Conservation (phyloP, 495 filamentous ascomycete species). For the Xylaria grammica region DNA sequence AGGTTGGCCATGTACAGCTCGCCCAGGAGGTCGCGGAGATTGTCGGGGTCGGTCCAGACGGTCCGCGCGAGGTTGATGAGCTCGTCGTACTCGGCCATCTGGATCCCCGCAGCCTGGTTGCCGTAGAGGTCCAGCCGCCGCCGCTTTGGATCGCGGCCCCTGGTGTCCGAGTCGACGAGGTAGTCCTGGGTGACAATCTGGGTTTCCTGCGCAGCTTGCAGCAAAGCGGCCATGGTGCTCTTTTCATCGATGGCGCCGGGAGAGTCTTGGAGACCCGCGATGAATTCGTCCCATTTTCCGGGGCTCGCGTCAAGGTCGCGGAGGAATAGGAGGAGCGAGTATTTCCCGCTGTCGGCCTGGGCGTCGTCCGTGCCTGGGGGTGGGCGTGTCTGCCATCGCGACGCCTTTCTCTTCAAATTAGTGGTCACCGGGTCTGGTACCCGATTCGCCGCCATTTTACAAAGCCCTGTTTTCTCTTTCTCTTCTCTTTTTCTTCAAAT, state of each 20-base stretch:
- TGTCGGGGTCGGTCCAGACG: not conserved
- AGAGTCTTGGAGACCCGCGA: not conserved
- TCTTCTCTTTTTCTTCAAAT: not conserved
- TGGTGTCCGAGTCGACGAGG: not conserved
- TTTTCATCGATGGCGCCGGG: not conserved
- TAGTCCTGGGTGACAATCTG: slow-evolving; percentile 4
- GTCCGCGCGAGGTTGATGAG: not conserved
- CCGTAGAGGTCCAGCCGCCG: not conserved
- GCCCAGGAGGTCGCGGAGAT: not conserved
- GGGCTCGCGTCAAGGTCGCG: not conserved
- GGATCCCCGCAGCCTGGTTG: not conserved
- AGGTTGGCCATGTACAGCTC: not conserved
- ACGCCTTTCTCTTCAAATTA: slow-evolving; percentile 17
- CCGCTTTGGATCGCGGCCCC: not conserved
- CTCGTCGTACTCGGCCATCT: slow-evolving; percentile 1
- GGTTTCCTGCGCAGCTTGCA: not conserved
- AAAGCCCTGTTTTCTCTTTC: not conserved
- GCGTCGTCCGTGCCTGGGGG: not conserved
- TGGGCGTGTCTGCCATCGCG: slow-evolving; percentile 3
- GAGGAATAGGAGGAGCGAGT: slow-evolving; percentile 6
- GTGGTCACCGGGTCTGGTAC: not conserved
- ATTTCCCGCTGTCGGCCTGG: not conserved
- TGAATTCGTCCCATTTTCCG: not conserved
- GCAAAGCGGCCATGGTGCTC: not conserved
- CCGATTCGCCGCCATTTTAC: not conserved